phyloP scores from a whole-genome alignment of 257 asterid species.

The Handroanthus guayacan region DNA sequence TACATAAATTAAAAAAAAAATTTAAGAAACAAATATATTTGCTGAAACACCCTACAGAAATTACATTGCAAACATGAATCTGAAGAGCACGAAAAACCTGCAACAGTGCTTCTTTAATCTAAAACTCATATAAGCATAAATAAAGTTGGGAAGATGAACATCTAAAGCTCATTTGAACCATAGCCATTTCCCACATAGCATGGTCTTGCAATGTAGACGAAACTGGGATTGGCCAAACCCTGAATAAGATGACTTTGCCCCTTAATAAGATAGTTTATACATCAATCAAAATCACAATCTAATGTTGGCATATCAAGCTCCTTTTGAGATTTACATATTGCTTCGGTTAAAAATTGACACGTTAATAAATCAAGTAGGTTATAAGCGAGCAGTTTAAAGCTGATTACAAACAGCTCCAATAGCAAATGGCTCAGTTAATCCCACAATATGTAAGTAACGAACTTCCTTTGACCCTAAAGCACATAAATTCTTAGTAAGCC shows the following conservation, averaged over 20 bases:
- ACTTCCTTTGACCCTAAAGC: background rate
- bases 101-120: background rate
- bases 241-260: background rate
- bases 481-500: conserved; percentile 3
- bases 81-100: background rate
- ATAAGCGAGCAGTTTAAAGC: background rate
- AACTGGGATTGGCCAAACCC: background rate
- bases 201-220: background rate
- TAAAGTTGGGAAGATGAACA: background rate
- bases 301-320: background rate
- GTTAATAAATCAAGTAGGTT: background rate
- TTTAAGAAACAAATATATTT: conserved; percentile 6
- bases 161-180: background rate
- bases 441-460: background rate
- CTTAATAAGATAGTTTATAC: background rate
- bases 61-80: conserved; percentile 23
- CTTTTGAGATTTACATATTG: background rate
- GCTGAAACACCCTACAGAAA: background rate
- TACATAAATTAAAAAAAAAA: background rate
- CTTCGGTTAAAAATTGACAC: background rate
- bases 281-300: background rate
- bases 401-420: background rate
- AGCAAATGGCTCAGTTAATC: conserved; percentile 16
- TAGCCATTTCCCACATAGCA: background rate
- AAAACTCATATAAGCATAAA: conserved; percentile 1